phyloP scores from a whole-genome alignment of 2,329 filamentous ascomycete genomes.

The Exophiala xenobiotica region DNA sequence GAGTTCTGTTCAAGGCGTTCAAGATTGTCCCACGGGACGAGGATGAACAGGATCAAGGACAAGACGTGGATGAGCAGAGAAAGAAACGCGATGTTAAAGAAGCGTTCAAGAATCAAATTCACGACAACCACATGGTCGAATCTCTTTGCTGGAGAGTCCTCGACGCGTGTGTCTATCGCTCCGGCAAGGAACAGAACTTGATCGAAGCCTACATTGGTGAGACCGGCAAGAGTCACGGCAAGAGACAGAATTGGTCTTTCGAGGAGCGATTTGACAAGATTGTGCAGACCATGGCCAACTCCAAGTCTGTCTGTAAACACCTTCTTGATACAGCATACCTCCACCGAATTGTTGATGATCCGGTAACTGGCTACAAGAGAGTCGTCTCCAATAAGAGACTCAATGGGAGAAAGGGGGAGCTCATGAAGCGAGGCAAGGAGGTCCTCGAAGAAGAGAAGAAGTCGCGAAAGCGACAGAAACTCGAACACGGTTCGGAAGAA shows the following conservation, averaged over 20 bases:
- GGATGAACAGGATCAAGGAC: neutral
- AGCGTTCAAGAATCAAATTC: slow-evolving; percentile 33
- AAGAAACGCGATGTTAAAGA: slow-evolving; percentile 35
- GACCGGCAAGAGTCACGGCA: slow-evolving; percentile 28
- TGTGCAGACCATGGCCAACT: slow-evolving; percentile 23
- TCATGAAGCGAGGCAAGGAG: slow-evolving; percentile 37
- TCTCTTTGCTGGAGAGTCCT: slow-evolving; percentile 37
- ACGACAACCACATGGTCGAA: slow-evolving; percentile 34
- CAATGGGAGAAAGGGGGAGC: slow-evolving; percentile 36
- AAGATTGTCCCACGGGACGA: slow-evolving; percentile 26
- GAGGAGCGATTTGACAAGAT: slow-evolving; percentile 28
- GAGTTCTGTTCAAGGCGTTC: slow-evolving; percentile 37
- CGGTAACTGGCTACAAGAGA: slow-evolving; percentile 32
- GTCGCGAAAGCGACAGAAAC: slow-evolving; percentile 12
- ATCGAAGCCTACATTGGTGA: slow-evolving; percentile 27
- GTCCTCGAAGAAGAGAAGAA: slow-evolving; percentile 23
- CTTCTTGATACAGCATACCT: slow-evolving; percentile 38
- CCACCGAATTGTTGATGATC: slow-evolving; percentile 40
- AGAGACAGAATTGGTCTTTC: slow-evolving; percentile 26
- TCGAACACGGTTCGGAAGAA: neutral
- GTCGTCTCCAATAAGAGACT: slow-evolving; percentile 37
- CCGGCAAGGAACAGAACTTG: slow-evolving; percentile 29
- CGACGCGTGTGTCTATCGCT: slow-evolving; percentile 33
- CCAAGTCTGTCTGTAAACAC: slow-evolving; percentile 44
- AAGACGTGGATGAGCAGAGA: slow-evolving; percentile 28